phyloP scores from a whole-genome alignment of 495 filamentous ascomycete genomes.

The Podospora pseudocomata region DNA sequence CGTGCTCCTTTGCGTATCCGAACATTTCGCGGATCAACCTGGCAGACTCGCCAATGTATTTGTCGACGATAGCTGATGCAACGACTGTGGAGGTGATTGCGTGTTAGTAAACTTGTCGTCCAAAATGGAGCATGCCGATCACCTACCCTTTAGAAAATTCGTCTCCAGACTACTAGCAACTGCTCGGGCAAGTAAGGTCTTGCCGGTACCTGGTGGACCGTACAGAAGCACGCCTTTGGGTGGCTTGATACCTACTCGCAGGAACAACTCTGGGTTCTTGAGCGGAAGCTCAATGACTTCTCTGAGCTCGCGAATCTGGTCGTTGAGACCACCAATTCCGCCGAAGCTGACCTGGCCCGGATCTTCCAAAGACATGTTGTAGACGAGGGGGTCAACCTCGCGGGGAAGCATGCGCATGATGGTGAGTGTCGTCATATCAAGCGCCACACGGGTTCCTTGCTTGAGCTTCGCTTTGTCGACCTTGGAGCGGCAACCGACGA shows the following conservation, averaged over 20 bases:
- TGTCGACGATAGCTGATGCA: slow-evolving; percentile 99
- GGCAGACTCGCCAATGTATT: slow-evolving; percentile 98
- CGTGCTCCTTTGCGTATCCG: slow-evolving; percentile 98
- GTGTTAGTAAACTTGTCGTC: not conserved
- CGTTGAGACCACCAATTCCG: slow-evolving; percentile 98
- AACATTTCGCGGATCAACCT: slow-evolving; percentile 99
- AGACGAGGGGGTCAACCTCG: slow-evolving; percentile 97
- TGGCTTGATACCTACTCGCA: slow-evolving; percentile 96
- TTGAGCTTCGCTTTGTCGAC: slow-evolving; percentile 96
- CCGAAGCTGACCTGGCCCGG: slow-evolving; percentile 97
- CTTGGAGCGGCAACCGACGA: slow-evolving; percentile 97
- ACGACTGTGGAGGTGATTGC: slow-evolving; percentile 61
- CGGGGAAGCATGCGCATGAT: slow-evolving; percentile 99
- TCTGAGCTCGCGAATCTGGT: slow-evolving; percentile 95
- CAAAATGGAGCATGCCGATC: not conserved
- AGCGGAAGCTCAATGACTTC: slow-evolving; percentile 98
- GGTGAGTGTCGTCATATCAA: slow-evolving; percentile 99
- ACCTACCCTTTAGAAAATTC: slow-evolving; percentile 92
- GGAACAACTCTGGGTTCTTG: slow-evolving; percentile 98
- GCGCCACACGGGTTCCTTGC: slow-evolving; percentile 95
- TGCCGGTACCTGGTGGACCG: slow-evolving; percentile 96
- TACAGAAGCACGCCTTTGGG: slow-evolving; percentile 97
- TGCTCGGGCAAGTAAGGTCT: slow-evolving; percentile 90
- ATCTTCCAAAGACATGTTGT: slow-evolving; percentile 99
- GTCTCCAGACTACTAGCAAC: slow-evolving; percentile 97